Percentiles rank a stretch among this genome's conserved stretches.
phyloP scores from a whole-genome alignment of 2,329 filamentous ascomycete species.

The Aspergillus oerlinghausenensis region DNA sequence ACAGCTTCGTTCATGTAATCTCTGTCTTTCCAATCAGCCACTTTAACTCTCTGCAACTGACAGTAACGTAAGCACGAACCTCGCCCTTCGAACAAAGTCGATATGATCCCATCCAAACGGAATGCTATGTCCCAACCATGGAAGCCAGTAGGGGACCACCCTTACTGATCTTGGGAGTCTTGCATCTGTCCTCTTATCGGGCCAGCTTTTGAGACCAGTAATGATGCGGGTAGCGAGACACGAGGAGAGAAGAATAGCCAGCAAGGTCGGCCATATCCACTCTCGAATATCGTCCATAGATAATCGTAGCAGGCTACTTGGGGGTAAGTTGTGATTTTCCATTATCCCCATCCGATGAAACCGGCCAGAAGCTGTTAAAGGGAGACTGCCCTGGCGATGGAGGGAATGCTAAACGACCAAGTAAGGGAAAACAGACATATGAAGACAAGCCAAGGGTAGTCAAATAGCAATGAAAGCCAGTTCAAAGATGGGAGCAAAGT shows the following conservation, averaged over 20 bases:
- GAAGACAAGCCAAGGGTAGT: neutral
- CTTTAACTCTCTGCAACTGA: neutral
- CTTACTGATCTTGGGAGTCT: constrained; percentile 39
- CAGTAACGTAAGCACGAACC: constrained; percentile 24
- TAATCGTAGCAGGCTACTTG: constrained; percentile 14
- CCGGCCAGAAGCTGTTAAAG: neutral
- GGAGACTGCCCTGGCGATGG: neutral
- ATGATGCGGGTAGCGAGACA: constrained; percentile 38
- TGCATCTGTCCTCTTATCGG: constrained; percentile 12
- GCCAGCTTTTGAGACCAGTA: constrained; percentile 32
- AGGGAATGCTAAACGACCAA: neutral
- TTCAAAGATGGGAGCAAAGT: neutral
- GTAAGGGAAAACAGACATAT: neutral
- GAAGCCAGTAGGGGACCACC: constrained; percentile 56
- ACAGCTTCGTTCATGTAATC: constrained; percentile 38
- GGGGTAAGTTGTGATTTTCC: constrained; percentile 16
- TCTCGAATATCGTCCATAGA: constrained; percentile 17
- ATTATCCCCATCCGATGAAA: neutral
- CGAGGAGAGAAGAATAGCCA: constrained; percentile 25
- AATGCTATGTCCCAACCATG: constrained; percentile 52
- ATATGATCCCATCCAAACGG: constrained; percentile 45
- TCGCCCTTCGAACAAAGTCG: constrained; percentile 40
- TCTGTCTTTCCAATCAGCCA: constrained; percentile 22
- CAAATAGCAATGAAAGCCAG: no score
- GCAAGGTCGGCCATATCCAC: constrained; percentile 22